Evolutionary conservation across 2,329 filamentous ascomycete species (phyloP).

Genomic region (Ascocoryne sarcoides): DNA sequence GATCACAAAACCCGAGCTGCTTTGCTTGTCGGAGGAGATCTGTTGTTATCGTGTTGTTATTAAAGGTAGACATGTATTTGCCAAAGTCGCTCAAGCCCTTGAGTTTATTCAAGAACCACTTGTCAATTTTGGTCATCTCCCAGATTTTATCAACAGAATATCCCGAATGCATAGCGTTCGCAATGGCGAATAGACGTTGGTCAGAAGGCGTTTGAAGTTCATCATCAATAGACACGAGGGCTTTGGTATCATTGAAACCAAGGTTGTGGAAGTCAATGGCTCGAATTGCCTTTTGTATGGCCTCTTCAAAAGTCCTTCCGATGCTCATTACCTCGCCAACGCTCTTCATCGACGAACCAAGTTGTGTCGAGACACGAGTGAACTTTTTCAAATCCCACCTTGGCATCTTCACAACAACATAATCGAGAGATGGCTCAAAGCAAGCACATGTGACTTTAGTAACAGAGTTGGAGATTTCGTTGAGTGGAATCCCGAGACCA

Average conservation of each 20-base stretch:
- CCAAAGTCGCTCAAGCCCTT: constrained; percentile 87
- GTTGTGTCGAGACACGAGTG: constrained; percentile 86
- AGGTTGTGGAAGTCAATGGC: constrained; percentile 92
- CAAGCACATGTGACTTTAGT: constrained; percentile 94
- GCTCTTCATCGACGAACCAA: constrained; percentile 99
- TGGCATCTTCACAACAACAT: constrained; percentile 97
- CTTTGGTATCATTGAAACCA: constrained; percentile 85
- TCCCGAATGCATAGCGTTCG: constrained; percentile 91
- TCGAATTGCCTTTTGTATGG: constrained; percentile 95
- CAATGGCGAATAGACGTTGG: constrained; percentile 93
- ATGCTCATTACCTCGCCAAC: constrained; percentile 99
- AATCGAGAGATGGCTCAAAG: constrained; percentile 97
- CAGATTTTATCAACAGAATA: constrained; percentile 96
- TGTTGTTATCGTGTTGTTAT: constrained; percentile 53
- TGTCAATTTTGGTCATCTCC: constrained; percentile 97
- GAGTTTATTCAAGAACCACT: constrained; percentile 92
- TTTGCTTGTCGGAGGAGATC: constrained; percentile 75
- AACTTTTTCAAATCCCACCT: constrained; percentile 99
- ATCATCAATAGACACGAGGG: constrained; percentile 90
- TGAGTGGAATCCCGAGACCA: constrained; percentile 86
- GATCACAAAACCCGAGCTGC: constrained; percentile 87
- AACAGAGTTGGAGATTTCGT: constrained; percentile 93
- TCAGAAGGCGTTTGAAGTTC: constrained; percentile 97
- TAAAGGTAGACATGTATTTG: constrained; percentile 64
- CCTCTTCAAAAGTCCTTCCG: constrained; percentile 92